Percentiles rank a stretch among this genome's conserved stretches.
phyloP scores from a whole-genome alignment of 768 basidiomycete species.

The Leccinum aurantiacum region DNA sequence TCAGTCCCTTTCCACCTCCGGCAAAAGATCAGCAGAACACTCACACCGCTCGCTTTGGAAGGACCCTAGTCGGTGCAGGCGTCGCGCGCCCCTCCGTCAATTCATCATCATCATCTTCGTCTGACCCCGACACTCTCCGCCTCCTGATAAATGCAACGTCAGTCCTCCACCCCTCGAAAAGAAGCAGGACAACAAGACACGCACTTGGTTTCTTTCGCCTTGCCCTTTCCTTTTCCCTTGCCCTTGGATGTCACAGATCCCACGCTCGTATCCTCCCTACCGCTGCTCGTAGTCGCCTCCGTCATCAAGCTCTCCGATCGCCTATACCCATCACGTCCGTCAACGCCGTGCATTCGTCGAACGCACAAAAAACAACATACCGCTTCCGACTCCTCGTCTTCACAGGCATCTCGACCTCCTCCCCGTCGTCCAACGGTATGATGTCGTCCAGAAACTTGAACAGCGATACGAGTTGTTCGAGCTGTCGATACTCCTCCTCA shows the following conservation, averaged over 20 bases:
- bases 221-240: constrained; percentile 31
- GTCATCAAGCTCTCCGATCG: constrained; percentile 60
- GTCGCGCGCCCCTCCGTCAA: constrained; percentile 29
- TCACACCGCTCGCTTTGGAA: constrained; percentile 63
- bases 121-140: constrained; percentile 54
- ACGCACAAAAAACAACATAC: constrained; percentile 35
- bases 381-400: constrained; percentile 47
- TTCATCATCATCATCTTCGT: constrained; percentile 47
- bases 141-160: constrained; percentile 39
- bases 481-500: constrained; percentile 62
- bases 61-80: constrained; percentile 45
- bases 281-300: constrained; percentile 40
- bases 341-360: not conserved
- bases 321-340: constrained; percentile 32
- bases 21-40: constrained; percentile 16
- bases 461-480: constrained; percentile 59
- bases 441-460: constrained; percentile 75
- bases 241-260: constrained; percentile 34
- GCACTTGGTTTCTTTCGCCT: constrained; percentile 42
- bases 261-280: constrained; percentile 33
- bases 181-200: constrained; percentile 13
- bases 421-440: constrained; percentile 64
- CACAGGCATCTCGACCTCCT: constrained; percentile 39
- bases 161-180: not conserved
- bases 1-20: not conserved